These are phyloP conservation scores for Elsinoe arachidis DNA, from an alignment of 2,329 filamentous ascomycete species.

Conservation along the genomic window DNA sequence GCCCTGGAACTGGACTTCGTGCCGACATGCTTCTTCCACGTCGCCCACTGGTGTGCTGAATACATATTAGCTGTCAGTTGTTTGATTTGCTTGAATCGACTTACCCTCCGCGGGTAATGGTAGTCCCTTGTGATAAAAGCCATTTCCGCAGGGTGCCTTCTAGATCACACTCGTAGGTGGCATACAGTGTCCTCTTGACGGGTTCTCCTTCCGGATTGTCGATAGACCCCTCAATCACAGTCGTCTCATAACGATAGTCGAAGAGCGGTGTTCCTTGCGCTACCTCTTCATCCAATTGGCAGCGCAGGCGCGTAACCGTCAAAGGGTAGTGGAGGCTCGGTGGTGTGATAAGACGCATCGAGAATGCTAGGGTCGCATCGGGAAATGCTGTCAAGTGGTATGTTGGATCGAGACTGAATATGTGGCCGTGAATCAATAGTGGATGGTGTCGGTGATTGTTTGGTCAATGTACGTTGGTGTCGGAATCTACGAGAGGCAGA, in stretches of 20 bases:
- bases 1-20: constrained; percentile 84
- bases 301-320: constrained; percentile 77
- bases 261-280: constrained; percentile 70
- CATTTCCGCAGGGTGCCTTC: constrained; percentile 73
- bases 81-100: background rate
- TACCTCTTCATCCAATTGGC: constrained; percentile 64
- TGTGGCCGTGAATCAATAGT: background rate
- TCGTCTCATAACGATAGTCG: constrained; percentile 78
- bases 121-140: constrained; percentile 59
- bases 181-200: constrained; percentile 61
- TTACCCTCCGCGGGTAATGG: constrained; percentile 42
- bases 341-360: constrained; percentile 43
- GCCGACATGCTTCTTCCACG: constrained; percentile 83
- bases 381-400: background rate
- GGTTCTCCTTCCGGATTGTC: constrained; percentile 61
- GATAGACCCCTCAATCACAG: constrained; percentile 56
- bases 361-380: background rate
- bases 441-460: background rate
- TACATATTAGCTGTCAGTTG: background rate
- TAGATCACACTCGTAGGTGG: constrained; percentile 72
- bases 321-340: constrained; percentile 75
- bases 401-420: background rate
- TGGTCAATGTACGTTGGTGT: background rate
- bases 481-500: background rate
- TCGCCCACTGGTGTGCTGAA: constrained; percentile 53